Evolutionary conservation across 2,329 filamentous ascomycete genomes (phyloP).

Genomic region (Fusarium tuaranense): DNA sequence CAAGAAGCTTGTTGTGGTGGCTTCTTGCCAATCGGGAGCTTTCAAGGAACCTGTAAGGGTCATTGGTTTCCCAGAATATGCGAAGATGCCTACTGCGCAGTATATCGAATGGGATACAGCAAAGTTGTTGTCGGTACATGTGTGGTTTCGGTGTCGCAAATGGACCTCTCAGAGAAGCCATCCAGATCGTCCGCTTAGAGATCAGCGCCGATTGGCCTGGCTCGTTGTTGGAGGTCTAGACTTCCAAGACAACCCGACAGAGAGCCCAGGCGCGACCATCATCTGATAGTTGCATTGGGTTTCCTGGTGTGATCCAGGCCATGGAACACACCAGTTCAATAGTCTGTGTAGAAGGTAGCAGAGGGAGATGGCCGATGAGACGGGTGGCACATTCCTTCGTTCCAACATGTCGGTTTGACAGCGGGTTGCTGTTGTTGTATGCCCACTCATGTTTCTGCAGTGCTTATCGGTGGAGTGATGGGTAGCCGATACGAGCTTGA

Average conservation of each 20-base stretch:
- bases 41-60: neutral
- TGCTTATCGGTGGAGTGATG: constrained; percentile 4
- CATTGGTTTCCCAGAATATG: neutral
- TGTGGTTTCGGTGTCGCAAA: neutral
- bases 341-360: neutral
- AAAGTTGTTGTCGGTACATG: neutral
- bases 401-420: neutral
- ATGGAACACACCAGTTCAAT: neutral
- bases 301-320: neutral
- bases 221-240: neutral
- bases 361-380: neutral
- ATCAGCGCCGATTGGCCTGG: neutral
- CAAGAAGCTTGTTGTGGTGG: neutral
- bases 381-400: neutral
- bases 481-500: constrained; percentile 1
- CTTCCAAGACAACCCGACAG: neutral
- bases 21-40: neutral
- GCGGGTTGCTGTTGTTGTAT: neutral
- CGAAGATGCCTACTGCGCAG: neutral
- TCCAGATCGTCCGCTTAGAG: neutral
- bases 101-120: neutral
- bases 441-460: neutral
- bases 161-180: neutral
- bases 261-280: neutral
- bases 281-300: neutral